Conservation (phyloP, 2,329 filamentous ascomycete genomes). For the Scedosporium minutisporum region DNA sequence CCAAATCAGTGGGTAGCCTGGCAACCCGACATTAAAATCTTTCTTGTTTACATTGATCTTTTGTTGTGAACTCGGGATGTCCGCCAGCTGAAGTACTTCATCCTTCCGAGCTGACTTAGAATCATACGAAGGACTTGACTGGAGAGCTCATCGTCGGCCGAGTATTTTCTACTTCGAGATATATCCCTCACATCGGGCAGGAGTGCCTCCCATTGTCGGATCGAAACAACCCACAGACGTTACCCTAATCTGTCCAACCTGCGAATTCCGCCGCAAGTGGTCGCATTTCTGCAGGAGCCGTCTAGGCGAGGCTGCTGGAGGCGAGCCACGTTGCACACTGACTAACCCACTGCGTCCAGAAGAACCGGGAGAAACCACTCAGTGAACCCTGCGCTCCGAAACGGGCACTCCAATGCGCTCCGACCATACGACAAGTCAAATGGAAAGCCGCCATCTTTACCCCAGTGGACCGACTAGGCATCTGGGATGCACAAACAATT, state of each 20-base stretch:
- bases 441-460: neutral
- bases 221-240: neutral
- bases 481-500: neutral
- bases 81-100: neutral
- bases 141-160: too few species aligned
- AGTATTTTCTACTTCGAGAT: neutral
- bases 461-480: neutral
- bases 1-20: neutral
- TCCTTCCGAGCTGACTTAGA: too few species aligned
- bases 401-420: neutral
- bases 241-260: neutral
- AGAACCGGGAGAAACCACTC: neutral
- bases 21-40: neutral
- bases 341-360: neutral
- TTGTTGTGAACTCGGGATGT: neutral
- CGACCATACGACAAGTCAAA: neutral
- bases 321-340: conserved; percentile 7
- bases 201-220: neutral
- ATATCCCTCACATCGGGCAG: neutral
- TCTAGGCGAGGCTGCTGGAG: neutral
- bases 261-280: conserved; percentile 2
- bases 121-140: too few species aligned
- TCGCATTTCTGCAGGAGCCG: conserved; percentile 3
- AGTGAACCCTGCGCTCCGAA: neutral
- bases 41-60: neutral